Evolutionary conservation across 352 stramenopile species (phyloP).

Genomic region (Pythium volutum): DNA sequence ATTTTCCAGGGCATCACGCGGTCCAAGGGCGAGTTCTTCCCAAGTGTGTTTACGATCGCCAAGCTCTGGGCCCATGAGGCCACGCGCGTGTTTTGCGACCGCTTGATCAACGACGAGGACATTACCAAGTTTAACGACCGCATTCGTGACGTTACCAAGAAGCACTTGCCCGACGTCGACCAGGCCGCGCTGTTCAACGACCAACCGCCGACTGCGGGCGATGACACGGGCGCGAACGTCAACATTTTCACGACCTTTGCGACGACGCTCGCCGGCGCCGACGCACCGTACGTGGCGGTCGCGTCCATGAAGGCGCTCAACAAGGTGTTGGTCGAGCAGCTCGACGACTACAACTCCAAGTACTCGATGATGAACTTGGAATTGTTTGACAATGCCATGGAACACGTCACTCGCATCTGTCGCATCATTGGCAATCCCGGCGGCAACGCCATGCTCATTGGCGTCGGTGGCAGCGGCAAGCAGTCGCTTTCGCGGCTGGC

Average conservation of each 20-base stretch:
- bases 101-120: conserved; percentile 95
- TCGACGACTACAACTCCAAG: conserved; percentile 97
- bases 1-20: conserved; percentile 95
- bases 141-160: conserved; percentile 92
- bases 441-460: conserved; percentile 97
- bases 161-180: conserved; percentile 87
- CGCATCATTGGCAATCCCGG: conserved; percentile 96
- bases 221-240: conserved; percentile 40
- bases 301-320: conserved; percentile 83
- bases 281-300: conserved; percentile 76
- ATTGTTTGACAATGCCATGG: conserved; percentile 97
- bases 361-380: conserved; percentile 98
- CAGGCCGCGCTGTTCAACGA: conserved; percentile 84
- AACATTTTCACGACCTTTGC: conserved; percentile 97
- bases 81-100: conserved; percentile 97
- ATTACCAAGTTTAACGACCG: conserved; percentile 91
- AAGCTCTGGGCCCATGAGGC: conserved; percentile 96
- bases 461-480: conserved; percentile 96
- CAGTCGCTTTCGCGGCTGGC: conserved; percentile 95
- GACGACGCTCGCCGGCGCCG: conserved; percentile 53
- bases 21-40: conserved; percentile 92
- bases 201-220: conserved; percentile 23
- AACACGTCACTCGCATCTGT: conserved; percentile 95
- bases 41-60: conserved; percentile 76
- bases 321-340: conserved; percentile 90